Conservation (phyloP, 2,329 filamentous ascomycete genomes). For the Cladosporium sp. region DNA sequence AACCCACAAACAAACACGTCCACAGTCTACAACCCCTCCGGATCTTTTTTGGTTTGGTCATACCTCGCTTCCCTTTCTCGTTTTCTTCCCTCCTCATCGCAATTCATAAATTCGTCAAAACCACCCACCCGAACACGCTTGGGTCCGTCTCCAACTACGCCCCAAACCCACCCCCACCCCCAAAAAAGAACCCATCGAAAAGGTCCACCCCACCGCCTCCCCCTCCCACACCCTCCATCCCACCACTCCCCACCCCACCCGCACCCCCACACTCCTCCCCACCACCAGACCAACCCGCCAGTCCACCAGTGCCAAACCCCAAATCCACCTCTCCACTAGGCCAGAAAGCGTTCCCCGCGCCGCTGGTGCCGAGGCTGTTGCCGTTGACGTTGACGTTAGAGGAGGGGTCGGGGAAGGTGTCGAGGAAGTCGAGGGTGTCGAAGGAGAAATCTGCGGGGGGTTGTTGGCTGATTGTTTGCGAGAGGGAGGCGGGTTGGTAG, state of each 20-base stretch:
- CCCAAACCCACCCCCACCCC: neutral
- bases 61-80: neutral
- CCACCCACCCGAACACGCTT: too few species aligned
- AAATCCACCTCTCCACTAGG: constrained; percentile 9
- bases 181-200: constrained; percentile 69
- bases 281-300: constrained; percentile 49
- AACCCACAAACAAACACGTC: too few species aligned
- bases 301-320: constrained; percentile 25
- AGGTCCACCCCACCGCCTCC: constrained; percentile 40
- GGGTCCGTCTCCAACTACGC: too few species aligned
- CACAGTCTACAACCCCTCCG: too few species aligned
- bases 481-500: constrained; percentile 3
- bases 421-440: constrained; percentile 52
- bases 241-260: constrained; percentile 31
- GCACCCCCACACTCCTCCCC: constrained; percentile 4
- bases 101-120: neutral
- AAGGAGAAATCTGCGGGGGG: constrained; percentile 22
- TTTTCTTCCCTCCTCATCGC: neutral
- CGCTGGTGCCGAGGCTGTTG: neutral
- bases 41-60: too few species aligned
- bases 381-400: neutral
- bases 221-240: constrained; percentile 4
- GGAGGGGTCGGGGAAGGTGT: constrained; percentile 40
- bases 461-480: constrained; percentile 18
- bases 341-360: constrained; percentile 6